Evolutionary conservation across 768 basidiomycete genomes (phyloP).

Genomic region (Amanita rimosa): DNA sequence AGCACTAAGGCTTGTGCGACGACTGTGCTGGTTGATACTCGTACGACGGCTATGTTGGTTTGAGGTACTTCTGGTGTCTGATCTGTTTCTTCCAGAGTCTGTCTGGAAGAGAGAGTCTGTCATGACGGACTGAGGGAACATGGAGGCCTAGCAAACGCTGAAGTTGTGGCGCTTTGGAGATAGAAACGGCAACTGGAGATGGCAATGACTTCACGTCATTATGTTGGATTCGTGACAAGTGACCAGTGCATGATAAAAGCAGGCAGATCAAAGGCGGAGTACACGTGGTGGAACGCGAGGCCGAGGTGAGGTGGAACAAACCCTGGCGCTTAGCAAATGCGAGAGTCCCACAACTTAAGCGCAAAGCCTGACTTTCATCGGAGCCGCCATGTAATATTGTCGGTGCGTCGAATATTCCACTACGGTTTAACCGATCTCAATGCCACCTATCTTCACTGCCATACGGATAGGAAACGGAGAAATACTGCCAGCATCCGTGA

Average conservation of each 20-base stretch:
- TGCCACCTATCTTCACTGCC: conserved; percentile 52
- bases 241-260: conserved; percentile 1
- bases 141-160: not conserved
- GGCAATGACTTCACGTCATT: conserved; percentile 5
- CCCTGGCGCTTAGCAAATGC: too few species aligned
- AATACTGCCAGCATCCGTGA: conserved; percentile 65
- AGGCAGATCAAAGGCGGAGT: not conserved
- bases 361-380: too few species aligned
- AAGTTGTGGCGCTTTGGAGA: not conserved
- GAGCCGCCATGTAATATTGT: too few species aligned
- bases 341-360: too few species aligned
- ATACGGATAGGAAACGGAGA: conserved; percentile 77
- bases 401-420: too few species aligned
- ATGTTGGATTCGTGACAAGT: conserved; percentile 4
- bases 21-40: not conserved
- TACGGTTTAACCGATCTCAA: conserved; percentile 33
- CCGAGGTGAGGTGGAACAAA: not conserved
- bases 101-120: not conserved
- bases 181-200: not conserved
- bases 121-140: not conserved
- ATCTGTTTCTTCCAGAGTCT: conserved; percentile 1
- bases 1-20: conserved; percentile 7
- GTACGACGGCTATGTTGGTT: not conserved
- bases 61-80: conserved; percentile 1
- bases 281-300: conserved; percentile 6